phyloP scores from a whole-genome alignment of 2,329 filamentous ascomycete species.

The Pseudogymnoascus destructans region DNA sequence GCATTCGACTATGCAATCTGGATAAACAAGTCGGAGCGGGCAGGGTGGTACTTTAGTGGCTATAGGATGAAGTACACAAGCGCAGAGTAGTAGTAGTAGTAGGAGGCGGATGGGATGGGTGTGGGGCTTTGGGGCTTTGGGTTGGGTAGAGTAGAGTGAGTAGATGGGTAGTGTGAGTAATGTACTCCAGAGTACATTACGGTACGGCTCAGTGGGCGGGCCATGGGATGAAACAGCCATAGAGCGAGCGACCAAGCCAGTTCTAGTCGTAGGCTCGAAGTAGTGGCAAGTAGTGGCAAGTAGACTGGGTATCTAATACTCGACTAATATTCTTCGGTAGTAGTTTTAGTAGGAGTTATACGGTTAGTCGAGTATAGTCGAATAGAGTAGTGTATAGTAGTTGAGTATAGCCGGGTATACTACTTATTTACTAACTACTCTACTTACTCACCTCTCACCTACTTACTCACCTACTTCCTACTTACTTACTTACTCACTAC shows the following conservation, averaged over 20 bases:
- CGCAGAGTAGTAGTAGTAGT: not conserved
- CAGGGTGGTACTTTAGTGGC: conserved; percentile 7
- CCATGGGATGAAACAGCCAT: conserved; percentile 7
- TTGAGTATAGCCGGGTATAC: not conserved
- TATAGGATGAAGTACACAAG: not conserved
- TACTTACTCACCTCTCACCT: not conserved
- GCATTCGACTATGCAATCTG: conserved; percentile 7
- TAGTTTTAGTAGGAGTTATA: not conserved
- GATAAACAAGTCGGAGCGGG: conserved; percentile 8
- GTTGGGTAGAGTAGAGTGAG: not conserved
- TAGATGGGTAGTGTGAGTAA: not conserved
- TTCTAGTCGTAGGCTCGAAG: not conserved
- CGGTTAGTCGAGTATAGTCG: not conserved
- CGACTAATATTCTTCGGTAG: no score
- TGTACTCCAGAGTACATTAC: not conserved
- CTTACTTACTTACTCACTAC: not conserved
- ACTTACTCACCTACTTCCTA: not conserved
- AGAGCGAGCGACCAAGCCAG: conserved; percentile 3
- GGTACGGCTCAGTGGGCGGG: not conserved
- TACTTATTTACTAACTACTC: not conserved
- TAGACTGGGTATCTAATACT: no score
- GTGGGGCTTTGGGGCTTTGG: not conserved
- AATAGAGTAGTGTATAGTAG: not conserved
- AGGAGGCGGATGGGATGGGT: not conserved
- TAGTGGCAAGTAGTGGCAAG: conserved; percentile 5